Conservation (phyloP, 2,329 filamentous ascomycete species). For the Fusarium bulbicola region DNA sequence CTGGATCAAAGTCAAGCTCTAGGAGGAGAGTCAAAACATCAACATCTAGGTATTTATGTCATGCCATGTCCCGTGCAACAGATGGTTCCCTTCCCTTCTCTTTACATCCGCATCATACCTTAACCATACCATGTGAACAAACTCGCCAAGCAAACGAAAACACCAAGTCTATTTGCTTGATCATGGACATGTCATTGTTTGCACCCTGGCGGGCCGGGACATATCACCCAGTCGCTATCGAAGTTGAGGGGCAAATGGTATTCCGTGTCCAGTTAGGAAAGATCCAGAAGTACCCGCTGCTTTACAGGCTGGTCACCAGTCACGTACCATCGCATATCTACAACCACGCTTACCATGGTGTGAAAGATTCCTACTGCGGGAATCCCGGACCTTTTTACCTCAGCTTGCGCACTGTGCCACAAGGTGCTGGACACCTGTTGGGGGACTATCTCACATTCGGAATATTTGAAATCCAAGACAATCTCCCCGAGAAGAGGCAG, state of each 20-base stretch:
- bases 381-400: neutral
- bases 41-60: neutral
- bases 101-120: no score
- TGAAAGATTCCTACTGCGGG: neutral
- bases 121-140: neutral
- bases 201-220: accelerated
- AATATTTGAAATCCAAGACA: neutral
- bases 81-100: no score
- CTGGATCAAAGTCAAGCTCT: neutral
- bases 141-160: neutral
- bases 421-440: neutral
- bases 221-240: neutral
- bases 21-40: neutral
- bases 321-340: neutral
- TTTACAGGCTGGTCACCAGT: neutral
- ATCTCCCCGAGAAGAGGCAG: no score
- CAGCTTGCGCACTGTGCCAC: neutral
- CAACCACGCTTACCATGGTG: neutral
- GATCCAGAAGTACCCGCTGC: neutral
- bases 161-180: neutral
- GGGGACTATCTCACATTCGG: neutral
- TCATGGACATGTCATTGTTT: neutral
- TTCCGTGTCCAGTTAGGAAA: no score
- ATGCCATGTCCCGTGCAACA: neutral
- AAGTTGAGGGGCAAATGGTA: neutral